Evolutionary conservation across 129 eudicot species (phyloP).

Genomic region (Tagetes patula): DNA sequence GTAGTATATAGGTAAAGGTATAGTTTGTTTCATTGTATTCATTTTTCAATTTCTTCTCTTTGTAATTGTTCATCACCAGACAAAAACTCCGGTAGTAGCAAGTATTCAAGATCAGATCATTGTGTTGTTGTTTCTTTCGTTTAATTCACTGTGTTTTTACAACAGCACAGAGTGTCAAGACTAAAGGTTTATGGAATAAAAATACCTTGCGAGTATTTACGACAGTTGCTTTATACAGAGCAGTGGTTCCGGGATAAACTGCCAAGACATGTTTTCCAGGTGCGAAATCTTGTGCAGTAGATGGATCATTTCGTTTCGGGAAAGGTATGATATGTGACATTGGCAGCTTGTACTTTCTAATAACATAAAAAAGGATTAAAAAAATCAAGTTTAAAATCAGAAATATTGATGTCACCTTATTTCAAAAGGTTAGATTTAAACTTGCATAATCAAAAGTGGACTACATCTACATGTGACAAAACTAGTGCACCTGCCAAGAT

Average conservation of each 20-base stretch:
- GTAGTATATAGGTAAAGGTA: too few relatives aligned
- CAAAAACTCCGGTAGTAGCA: too few relatives aligned
- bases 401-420: neutral
- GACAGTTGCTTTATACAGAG: slow-evolving; percentile 91
- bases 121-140: too few relatives aligned
- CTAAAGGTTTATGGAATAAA: neutral
- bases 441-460: neutral
- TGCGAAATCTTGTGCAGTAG: slow-evolving; percentile 70
- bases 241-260: slow-evolving; percentile 90
- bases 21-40: too few relatives aligned
- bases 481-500: neutral
- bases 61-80: too few relatives aligned
- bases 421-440: slow-evolving; percentile 9
- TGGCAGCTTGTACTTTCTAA: slow-evolving; percentile 83
- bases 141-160: too few relatives aligned
- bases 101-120: too few relatives aligned
- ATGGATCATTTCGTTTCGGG: slow-evolving; percentile 72
- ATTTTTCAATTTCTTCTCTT: too few relatives aligned
- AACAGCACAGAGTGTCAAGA: neutral
- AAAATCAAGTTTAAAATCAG: neutral
- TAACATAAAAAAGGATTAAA: neutral
- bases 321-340: slow-evolving; percentile 81
- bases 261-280: slow-evolving; percentile 87
- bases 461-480: neutral
- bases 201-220: slow-evolving; percentile 80